Percentiles rank a stretch among this genome's conserved stretches.
Conservation (phyloP, 305 asterid genomes). For the Fraxinus floribunda region DNA sequence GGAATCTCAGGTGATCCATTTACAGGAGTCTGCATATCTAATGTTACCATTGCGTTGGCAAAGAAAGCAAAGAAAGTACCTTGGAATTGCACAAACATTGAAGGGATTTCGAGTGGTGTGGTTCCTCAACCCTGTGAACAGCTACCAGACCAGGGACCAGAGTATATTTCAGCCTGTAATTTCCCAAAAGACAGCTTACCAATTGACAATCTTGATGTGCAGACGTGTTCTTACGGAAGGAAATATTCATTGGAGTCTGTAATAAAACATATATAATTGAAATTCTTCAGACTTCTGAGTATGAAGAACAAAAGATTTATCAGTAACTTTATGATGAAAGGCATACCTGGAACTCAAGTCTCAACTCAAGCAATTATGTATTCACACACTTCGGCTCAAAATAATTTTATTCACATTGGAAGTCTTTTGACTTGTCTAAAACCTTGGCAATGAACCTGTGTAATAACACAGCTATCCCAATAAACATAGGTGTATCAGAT, state of each 20-base stretch:
- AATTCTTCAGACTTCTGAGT: slow-evolving; percentile 11
- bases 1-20: slow-evolving; percentile 72
- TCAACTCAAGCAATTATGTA: background rate
- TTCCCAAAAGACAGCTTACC: slow-evolving; percentile 62
- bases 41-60: slow-evolving; percentile 70
- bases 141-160: slow-evolving; percentile 47
- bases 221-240: slow-evolving; percentile 55
- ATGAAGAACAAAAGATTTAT: background rate
- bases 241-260: slow-evolving; percentile 30
- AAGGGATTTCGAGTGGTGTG: slow-evolving; percentile 72
- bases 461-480: background rate
- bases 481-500: background rate
- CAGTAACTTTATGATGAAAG: background rate
- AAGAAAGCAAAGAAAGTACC: slow-evolving; percentile 53
- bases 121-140: slow-evolving; percentile 67
- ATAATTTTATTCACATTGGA: background rate
- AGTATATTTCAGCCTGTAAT: slow-evolving; percentile 34
- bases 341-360: slow-evolving; percentile 1
- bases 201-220: slow-evolving; percentile 49
- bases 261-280: slow-evolving; percentile 25
- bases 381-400: background rate
- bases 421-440: background rate
- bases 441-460: background rate
- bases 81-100: slow-evolving; percentile 83
- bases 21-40: slow-evolving; percentile 76